Base-by-base conservation (phyloP, 2,329 filamentous ascomycete genomes). In the Periconia sp. region DNA sequence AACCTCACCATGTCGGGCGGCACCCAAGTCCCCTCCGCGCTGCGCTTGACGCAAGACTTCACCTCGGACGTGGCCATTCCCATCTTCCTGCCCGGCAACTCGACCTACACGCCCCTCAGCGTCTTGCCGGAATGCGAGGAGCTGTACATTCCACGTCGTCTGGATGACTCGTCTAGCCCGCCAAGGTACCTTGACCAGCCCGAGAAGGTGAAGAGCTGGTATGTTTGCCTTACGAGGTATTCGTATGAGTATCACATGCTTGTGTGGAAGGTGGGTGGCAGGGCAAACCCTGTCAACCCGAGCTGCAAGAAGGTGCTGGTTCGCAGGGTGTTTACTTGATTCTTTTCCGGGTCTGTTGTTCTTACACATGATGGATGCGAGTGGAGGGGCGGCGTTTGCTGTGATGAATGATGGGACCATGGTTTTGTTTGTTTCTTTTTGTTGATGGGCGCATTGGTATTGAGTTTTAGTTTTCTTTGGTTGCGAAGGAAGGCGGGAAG, bases 221-320 rank as follows among this genome's bases (percentile, higher is more conserved):
- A 75, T 54, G 58, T 75, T 5, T 80, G 78, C 57, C 57, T 68
- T 43, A 77, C 72, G 6, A 58, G 66, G 35, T 72, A 61, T 52
- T 41, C 49, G 1, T 78, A 78, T 50, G 43, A 47, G 13, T 79
- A 77, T 54, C 49, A 52, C n/a, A 75, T 75, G 30, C 55, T 79
- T 47, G 69, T 64, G 30, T 80, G 76, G 75, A 72, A 72, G 19
- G 49, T 76, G 27, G 76, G 77, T 8, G 33, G 23, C 23, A 27
- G 23, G 57, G 3, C 46, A 31, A 6, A 65, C 53, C 7, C 52
- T 62, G 52, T 75, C 77, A 79, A 79, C 58, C 76, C 77, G 14
- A 76, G 61, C 15, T 80, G 77, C 57, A 55, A 66, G 48, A 72
- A 72, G 60, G 76, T 77, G 9, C 60, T 72, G 30, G 73, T 80